Conservation (phyloP, 257 asterid genomes). For the Solanum arcanum region DNA sequence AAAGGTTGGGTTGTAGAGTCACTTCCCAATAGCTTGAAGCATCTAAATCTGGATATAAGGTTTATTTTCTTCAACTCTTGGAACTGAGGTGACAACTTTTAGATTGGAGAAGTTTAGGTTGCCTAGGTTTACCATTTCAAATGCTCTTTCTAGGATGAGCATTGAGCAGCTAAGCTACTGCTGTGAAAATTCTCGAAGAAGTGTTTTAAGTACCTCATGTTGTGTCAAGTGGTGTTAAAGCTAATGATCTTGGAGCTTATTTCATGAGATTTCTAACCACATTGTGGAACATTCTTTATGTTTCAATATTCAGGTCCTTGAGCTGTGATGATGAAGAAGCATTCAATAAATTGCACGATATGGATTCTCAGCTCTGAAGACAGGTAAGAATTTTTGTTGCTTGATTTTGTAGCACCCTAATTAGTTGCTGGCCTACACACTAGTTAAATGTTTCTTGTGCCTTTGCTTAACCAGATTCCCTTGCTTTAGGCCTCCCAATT, state of each 20-base stretch:
- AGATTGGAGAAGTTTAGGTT: conserved; percentile 75
- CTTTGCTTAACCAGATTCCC: not conserved
- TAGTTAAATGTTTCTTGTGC: not conserved
- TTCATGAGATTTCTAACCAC: conserved; percentile 65
- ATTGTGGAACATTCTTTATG: conserved; percentile 49
- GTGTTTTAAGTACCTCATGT: conserved; percentile 35
- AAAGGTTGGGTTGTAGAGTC: conserved; percentile 84
- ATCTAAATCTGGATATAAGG: conserved; percentile 65
- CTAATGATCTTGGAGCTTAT: conserved; percentile 73
- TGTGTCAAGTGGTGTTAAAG: conserved; percentile 41
- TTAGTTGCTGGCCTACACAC: not conserved
- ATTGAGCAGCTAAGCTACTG: conserved; percentile 68
- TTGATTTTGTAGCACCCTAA: not conserved
- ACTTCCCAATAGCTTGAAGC: conserved; percentile 55
- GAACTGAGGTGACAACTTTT: conserved; percentile 86
- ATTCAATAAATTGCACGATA: conserved; percentile 55
- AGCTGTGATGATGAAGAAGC: conserved; percentile 12
- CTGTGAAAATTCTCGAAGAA: conserved; percentile 64
- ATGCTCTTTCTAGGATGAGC: conserved; percentile 58
- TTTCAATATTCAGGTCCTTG: conserved; percentile 64
- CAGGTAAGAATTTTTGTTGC: conserved; percentile 35
- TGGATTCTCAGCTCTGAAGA: conserved; percentile 52
- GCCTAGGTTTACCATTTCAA: conserved; percentile 72
- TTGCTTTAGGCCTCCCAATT: not conserved
- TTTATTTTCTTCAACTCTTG: conserved; percentile 76